phyloP scores from a whole-genome alignment of 805 yeast genomes.

The Henningerozyma blattae region DNA sequence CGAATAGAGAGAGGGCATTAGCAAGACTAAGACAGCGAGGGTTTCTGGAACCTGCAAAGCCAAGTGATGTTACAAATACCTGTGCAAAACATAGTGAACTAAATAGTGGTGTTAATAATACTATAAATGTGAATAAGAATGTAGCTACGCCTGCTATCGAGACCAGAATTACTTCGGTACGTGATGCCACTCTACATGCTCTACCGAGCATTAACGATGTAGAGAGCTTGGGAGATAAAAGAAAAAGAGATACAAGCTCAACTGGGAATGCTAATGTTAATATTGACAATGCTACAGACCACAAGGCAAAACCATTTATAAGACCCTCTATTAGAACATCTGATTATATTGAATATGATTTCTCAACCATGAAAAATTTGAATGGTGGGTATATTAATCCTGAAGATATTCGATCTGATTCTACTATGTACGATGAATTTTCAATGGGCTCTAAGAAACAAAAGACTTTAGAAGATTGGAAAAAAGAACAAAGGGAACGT shows the following conservation, averaged over 20 bases:
- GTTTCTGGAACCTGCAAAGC: constrained; percentile 10
- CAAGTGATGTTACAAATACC: not conserved
- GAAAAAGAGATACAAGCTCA: too few species aligned
- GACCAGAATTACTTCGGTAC: not conserved
- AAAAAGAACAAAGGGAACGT: constrained; percentile 44
- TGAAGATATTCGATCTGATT: constrained; percentile 9
- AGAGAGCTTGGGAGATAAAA: too few species aligned
- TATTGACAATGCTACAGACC: not conserved
- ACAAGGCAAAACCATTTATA: constrained; percentile 7
- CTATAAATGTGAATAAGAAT: not conserved
- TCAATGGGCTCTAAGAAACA: constrained; percentile 15
- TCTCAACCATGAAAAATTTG: constrained; percentile 80
- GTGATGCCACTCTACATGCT: not conserved
- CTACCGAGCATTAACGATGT: not conserved
- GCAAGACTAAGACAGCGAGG: constrained; percentile 43
- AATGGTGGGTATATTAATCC: constrained; percentile 68
- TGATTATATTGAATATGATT: constrained; percentile 75
- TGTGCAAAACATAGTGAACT: not conserved
- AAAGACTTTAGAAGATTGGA: constrained; percentile 43
- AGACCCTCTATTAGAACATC: constrained; percentile 41
- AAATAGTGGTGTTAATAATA: not conserved
- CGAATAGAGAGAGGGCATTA: constrained; percentile 49
- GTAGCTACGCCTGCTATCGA: too few species aligned
- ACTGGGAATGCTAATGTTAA: not conserved
- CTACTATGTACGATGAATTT: constrained; percentile 24